phyloP scores from a whole-genome alignment of 805 yeast species.

The Lachancea meyersii region DNA sequence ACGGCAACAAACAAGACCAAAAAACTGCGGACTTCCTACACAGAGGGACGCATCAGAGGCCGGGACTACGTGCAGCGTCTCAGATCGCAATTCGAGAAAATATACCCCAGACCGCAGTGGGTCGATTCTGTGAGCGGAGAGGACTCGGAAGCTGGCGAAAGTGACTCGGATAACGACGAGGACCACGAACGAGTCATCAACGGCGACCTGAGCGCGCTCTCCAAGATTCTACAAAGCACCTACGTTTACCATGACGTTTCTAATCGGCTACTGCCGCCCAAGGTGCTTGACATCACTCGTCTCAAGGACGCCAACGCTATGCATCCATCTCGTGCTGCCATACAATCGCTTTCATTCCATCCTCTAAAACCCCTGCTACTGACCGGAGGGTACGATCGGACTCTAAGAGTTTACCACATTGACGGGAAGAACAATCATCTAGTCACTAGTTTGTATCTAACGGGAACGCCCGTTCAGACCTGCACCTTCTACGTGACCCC shows the following conservation, averaged over 20 bases:
- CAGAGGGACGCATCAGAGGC: slow-evolving; percentile 52
- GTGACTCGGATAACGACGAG: slow-evolving; percentile 17
- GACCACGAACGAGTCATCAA: slow-evolving; percentile 29
- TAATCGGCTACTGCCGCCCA: slow-evolving; percentile 59
- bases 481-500: slow-evolving; percentile 40
- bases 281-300: slow-evolving; percentile 67
- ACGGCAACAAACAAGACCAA: slow-evolving; percentile 51
- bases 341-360: slow-evolving; percentile 85
- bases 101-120: slow-evolving; percentile 88
- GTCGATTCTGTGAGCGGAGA: slow-evolving; percentile 36
- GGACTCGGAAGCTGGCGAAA: slow-evolving; percentile 24
- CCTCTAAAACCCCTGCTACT: slow-evolving; percentile 66
- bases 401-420: slow-evolving; percentile 78
- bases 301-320: slow-evolving; percentile 79
- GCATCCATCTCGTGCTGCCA: slow-evolving; percentile 64
- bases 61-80: slow-evolving; percentile 55
- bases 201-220: slow-evolving; percentile 39
- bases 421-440: slow-evolving; percentile 81
- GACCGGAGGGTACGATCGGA: slow-evolving; percentile 89
- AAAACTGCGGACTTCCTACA: slow-evolving; percentile 60
- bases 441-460: slow-evolving; percentile 75
- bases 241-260: slow-evolving; percentile 38
- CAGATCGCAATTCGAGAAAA: slow-evolving; percentile 61
- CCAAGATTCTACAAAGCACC: slow-evolving; percentile 34
- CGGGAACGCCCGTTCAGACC: slow-evolving; percentile 72